Conservation (phyloP, 495 filamentous ascomycete genomes). For the Penicillium bialowiezense region DNA sequence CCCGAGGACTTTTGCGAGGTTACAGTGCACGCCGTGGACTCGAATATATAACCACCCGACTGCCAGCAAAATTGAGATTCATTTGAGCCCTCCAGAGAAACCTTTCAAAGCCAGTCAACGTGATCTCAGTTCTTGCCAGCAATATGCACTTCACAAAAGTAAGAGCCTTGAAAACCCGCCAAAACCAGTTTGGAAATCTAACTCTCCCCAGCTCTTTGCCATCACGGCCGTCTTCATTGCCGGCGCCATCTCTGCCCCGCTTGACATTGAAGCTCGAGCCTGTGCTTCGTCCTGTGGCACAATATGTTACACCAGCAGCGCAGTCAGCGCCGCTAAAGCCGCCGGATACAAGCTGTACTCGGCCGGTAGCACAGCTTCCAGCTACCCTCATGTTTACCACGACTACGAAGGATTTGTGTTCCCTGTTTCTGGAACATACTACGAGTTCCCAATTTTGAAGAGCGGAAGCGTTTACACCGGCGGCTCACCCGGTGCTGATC, state of each 20-base stretch:
- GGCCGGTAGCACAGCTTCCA: conserved; percentile 44
- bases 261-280: conserved; percentile 44
- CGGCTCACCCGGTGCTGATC: conserved; percentile 65
- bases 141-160: conserved; percentile 34
- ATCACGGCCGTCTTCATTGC: conserved; percentile 30
- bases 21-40: too few species aligned
- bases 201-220: conserved; percentile 16
- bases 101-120: background rate
- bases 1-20: too few species aligned
- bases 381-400: conserved; percentile 71
- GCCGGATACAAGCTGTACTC: conserved; percentile 49
- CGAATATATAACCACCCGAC: too few species aligned
- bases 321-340: conserved; percentile 47
- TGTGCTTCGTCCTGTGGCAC: conserved; percentile 51
- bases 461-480: conserved; percentile 54
- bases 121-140: background rate
- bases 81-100: background rate
- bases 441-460: conserved; percentile 68
- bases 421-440: conserved; percentile 59
- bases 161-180: background rate
- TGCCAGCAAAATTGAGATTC: too few species aligned
- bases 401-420: conserved; percentile 74
- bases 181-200: background rate
- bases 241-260: conserved; percentile 42
- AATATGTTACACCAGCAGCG: conserved; percentile 44